Evolutionary conservation across 805 yeast genomes (phyloP), one percentile per base, ranked within the genome.

Genomic region (Candida yuanshanica): DNA sequence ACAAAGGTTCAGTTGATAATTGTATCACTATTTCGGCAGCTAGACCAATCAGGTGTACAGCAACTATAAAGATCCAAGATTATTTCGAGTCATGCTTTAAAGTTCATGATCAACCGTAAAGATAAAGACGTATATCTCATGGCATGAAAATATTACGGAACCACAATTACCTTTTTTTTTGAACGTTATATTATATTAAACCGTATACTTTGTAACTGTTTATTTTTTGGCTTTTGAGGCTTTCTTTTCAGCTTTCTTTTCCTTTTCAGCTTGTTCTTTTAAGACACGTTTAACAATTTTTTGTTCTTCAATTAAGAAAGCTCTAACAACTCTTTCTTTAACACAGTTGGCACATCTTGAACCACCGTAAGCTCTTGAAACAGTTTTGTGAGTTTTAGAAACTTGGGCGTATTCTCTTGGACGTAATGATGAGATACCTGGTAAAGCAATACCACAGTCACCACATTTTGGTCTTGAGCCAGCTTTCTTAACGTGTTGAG

Each of bases 351-450:
- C 96, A 79, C 93, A 88, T 80, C 85, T 84, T 68, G 87, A 82
- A 74, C 99, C 99, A 81, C 99, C 99, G 91, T 93, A 93, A 64
- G 96, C 90, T 83, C 99, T 93, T 69, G 91, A 90, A 61, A 93
- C 99, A 61, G 96, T 85, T 83, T 93, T 93, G 80, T 83, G 85
- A 68, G 96, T 88, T 80, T 84, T 90, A 59, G 98, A 88, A 61
- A 91, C 80, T 62, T 77, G 74, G 63, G 97, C 97, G 80, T 86
- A 90, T 77, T 88, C 79, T 78, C 97, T 87, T 79, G 99, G 98
- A 83, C 99, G 89, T 69, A 91, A 79, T 61, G 96, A 76, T 58
- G 95, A 80, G 68, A 93, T 71, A 79, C 95, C 95, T 57, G 87
- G 79, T 62, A 87, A 79, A 63, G 83, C 81, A 48, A 59, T 56